Evolutionary conservation across 139 green algal genomes (phyloP).

Genomic region (Chlamydomonas sphaeroides): DNA sequence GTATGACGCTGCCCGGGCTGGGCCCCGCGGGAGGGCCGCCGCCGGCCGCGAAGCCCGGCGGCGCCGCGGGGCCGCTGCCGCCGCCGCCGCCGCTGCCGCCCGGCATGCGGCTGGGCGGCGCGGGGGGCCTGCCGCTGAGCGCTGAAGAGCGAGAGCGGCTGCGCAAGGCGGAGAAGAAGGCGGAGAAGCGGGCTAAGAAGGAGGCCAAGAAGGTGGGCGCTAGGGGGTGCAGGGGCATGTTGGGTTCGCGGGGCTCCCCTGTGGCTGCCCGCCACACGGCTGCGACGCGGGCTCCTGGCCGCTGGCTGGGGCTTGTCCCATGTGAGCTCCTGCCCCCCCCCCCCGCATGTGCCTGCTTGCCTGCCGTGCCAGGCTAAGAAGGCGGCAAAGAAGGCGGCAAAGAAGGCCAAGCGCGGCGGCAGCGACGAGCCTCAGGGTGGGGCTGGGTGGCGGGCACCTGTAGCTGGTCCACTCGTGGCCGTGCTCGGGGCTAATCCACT

Average conservation of each 20-base stretch:
- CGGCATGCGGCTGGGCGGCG: background rate
- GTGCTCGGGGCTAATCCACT: background rate
- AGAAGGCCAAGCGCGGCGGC: background rate
- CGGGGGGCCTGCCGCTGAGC: slow-evolving; percentile 22
- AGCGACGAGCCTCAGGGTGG: background rate
- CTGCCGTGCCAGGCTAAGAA: background rate
- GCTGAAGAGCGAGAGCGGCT: slow-evolving; percentile 44
- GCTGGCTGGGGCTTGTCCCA: background rate
- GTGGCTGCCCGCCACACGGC: too few relatives aligned
- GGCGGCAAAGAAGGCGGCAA: background rate
- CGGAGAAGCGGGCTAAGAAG: slow-evolving; percentile 23
- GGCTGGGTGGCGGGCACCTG: too few relatives aligned
- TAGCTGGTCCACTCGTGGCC: background rate
- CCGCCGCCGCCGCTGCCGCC: background rate
- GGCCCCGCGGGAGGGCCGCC: background rate
- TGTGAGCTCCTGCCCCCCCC: too few relatives aligned
- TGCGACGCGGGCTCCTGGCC: background rate
- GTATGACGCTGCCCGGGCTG: slow-evolving; percentile 30
- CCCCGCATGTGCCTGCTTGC: too few relatives aligned
- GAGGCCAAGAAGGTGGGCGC: background rate
- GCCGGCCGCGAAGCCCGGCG: background rate
- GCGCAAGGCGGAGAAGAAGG: slow-evolving; percentile 40
- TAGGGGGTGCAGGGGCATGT: background rate
- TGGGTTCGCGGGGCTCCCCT: too few relatives aligned
- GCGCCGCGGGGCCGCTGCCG: too few relatives aligned